Evolutionary conservation across 2,329 filamentous ascomycete genomes (phyloP), one percentile per base, ranked within the genome.

Genomic region (Ambrosiella xylebori): DNA sequence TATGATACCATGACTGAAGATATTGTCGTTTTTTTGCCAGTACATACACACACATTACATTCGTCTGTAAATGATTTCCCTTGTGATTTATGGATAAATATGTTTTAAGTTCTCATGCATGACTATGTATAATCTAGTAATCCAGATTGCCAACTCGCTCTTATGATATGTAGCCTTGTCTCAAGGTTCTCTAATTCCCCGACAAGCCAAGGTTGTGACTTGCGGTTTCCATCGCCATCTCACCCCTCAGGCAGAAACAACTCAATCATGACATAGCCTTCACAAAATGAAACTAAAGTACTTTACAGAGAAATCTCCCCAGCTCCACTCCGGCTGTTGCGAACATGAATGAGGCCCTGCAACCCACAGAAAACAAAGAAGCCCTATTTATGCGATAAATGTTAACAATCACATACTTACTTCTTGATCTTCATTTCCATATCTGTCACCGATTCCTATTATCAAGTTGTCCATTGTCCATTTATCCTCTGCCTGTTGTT

Each of bases 321-420:
- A 35, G 37, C 52, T 13, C 37, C 38, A 35, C 54, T 36, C 71
- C 86, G 79, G 71, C 81, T 88, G 70, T 90, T 85, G 70, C 88
- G 84, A 65, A 88, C 73, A 71, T 97, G 89, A 61, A 96, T 78
- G 67, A 86, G 80, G 62, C 89, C 91, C 70, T 97, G 91, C 64
- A 90, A 80, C 59, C 85, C 86, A 71, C 91, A 97, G 73, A 95
- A 96, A 55, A 94, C 77, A 59, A 96, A 79, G 76, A 97, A 97
- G 15, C 78, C 82, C 90, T 94, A 63, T 17, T 39, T 8, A 13
- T 38, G 12, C 27, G 27, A 27, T 27, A 27, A 27, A 41, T 11
- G 54, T 56, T 56, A 49, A 35, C 17, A 55, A 44, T 27, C 27
- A 27, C 27, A 27, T 27, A 27, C 27, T 35, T 27, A 27, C 50